Base-by-base conservation (phyloP, 495 filamentous ascomycete genomes). In the Opeltia flavorubescens region DNA sequence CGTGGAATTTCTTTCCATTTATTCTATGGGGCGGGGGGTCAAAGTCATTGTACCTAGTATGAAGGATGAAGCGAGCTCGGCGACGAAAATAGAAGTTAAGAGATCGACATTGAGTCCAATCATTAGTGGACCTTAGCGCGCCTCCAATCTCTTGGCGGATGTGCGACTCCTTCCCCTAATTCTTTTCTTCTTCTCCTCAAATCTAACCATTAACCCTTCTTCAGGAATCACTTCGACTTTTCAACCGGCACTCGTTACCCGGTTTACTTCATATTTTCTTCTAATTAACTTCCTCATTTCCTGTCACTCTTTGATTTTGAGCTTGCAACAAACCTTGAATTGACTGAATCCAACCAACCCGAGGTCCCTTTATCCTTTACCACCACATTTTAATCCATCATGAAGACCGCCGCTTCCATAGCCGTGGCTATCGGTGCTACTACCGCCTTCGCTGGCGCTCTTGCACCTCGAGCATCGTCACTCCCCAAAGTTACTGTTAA, bases 401-500 rank as follows among this genome's bases (percentile, higher is more conserved):
- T 54, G 43, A 50, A 23, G 29, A 42, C 51, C 26, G 27, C 50
- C 34, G 41, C 48, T 24, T 44, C 55, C 11, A 15, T 49, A 26
- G 53, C 53, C n/a, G 50, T 49, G 13, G 55, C 52, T 38, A 30
- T 56, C 26, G 43, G 35, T 42, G 55, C 55, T 46, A 50, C 55
- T 8, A 47, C 57, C 29, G 52, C 47, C 2, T 40, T 48, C 35
- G 55, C 50, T 29, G 44, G 28, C 36, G 11, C 53, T 17, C 43
- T 58, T 13, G 43, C 49, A 20, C 29, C 41, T 28, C 47, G 54
- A 34, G 46, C 48, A 13, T 30, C 50, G 15, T 53, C 54, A 20
- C 50, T 68, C n/a, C 58, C 63, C 17, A 54, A 60, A 13, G 65
- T 72, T 12, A 58, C 53, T 4, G 62, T 68, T n/a, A 62, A 63